These are phyloP conservation scores for Teratosphaeria viscida DNA, from an alignment of 2,329 filamentous ascomycete genomes.

Conservation along the genomic window DNA sequence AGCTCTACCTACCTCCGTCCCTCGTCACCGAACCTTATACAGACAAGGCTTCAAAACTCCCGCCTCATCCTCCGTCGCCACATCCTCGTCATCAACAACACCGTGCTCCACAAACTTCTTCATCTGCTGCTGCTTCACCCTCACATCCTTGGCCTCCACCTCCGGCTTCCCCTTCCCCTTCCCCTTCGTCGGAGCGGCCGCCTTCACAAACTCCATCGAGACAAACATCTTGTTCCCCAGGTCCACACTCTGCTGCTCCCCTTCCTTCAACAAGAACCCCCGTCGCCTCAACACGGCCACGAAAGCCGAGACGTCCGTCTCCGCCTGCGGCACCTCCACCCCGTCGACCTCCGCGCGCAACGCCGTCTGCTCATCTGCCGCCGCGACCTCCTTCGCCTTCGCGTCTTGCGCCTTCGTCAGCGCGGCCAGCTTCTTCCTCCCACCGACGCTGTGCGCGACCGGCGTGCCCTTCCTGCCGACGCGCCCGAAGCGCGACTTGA, in stretches of 20 bases:
- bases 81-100: conserved; percentile 34
- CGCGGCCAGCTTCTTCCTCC: conserved; percentile 40
- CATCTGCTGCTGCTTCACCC: conserved; percentile 39
- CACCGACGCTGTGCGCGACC: conserved; percentile 62
- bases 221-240: conserved; percentile 97
- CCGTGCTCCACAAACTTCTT: conserved; percentile 51
- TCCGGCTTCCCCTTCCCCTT: conserved; percentile 63
- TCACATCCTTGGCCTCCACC: conserved; percentile 63
- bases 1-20: background rate
- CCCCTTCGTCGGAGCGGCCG: conserved; percentile 60
- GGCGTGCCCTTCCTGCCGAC: conserved; percentile 38
- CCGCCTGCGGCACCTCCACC: conserved; percentile 49
- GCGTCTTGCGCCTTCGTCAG: conserved; percentile 26
- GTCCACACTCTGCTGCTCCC: conserved; percentile 53
- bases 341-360: conserved; percentile 57
- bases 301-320: conserved; percentile 82
- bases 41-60: conserved; percentile 88
- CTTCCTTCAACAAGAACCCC: conserved; percentile 73
- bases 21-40: conserved; percentile 72
- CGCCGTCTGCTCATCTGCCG: conserved; percentile 49
- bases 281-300: conserved; percentile 69
- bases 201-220: conserved; percentile 88
- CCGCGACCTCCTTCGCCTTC: conserved; percentile 43
- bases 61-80: conserved; percentile 49
- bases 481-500: conserved; percentile 80